These are phyloP conservation scores for Cryptosporidium parvum DNA, from an alignment of 169 alveolate species.

Conservation along the genomic window DNA sequence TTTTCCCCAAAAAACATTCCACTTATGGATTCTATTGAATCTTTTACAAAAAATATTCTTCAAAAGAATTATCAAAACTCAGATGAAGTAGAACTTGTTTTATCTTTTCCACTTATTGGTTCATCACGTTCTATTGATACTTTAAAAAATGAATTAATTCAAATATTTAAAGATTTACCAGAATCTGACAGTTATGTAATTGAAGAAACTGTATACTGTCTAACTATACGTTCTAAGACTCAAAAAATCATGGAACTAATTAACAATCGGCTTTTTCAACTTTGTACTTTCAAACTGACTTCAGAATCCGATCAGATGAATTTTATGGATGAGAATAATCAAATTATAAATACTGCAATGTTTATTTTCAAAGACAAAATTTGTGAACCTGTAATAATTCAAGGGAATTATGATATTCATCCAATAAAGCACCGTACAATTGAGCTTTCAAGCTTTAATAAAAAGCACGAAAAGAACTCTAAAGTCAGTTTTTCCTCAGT, in stretches of 20 bases:
- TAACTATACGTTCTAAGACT: background rate
- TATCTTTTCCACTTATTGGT: constrained; percentile 50
- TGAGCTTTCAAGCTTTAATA: background rate
- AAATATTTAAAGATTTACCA: background rate
- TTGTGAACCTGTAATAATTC: constrained; percentile 64
- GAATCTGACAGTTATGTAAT: background rate
- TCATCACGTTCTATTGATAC: constrained; percentile 4
- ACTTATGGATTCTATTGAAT: constrained; percentile 22
- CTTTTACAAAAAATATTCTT: background rate
- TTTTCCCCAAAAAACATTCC: constrained; percentile 64
- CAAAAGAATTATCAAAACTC: background rate
- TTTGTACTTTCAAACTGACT: constrained; percentile 19
- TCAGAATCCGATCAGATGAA: background rate
- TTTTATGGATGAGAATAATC: background rate
- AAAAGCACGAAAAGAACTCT: background rate
- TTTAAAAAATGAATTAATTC: background rate
- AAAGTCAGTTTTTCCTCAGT: background rate
- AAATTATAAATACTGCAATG: constrained; percentile 61
- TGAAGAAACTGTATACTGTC: constrained; percentile 10
- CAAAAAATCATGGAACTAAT: constrained; percentile 14
- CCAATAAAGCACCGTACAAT: constrained; percentile 40
- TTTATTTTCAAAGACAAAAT: constrained; percentile 38
- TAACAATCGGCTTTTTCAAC: constrained; percentile 55
- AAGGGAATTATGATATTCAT: constrained; percentile 25
- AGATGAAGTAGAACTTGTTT: background rate